Conservation (phyloP, 1,284 basidiomycete genomes). For the Fereydounia khargensis region DNA sequence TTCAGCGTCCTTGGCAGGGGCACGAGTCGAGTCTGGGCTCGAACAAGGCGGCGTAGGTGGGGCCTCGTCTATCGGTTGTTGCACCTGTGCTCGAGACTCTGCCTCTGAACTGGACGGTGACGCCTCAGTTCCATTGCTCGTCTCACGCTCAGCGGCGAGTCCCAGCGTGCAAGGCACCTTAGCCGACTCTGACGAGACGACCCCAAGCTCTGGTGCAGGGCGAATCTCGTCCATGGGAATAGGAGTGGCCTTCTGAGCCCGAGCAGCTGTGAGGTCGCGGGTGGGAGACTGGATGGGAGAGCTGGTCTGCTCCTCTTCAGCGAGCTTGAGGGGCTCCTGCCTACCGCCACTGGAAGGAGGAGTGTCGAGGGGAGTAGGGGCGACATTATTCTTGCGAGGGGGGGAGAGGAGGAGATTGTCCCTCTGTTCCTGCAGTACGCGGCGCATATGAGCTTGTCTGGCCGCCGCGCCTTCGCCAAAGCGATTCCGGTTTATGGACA, state of each 20-base stretch:
- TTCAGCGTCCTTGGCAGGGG: neutral
- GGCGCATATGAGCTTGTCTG: conserved; percentile 30
- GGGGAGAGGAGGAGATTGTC: conserved; percentile 26
- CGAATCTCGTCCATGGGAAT: too few relatives aligned
- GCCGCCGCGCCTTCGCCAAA: conserved; percentile 25
- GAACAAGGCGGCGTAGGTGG: too few relatives aligned
- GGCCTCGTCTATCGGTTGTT: too few relatives aligned
- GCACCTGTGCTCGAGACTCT: too few relatives aligned
- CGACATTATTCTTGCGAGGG: conserved; percentile 22
- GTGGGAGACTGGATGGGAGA: conserved; percentile 34
- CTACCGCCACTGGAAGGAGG: conserved; percentile 33
- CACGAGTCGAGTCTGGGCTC: too few relatives aligned
- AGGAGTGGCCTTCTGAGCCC: conserved; percentile 1
- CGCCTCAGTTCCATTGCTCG: too few relatives aligned
- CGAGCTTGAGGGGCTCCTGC: neutral
- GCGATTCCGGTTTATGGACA: conserved; percentile 16
- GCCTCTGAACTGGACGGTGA: too few relatives aligned
- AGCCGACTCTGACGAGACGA: neutral
- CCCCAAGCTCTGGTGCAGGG: too few relatives aligned
- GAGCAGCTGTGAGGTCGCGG: conserved; percentile 18
- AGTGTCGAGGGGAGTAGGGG: conserved; percentile 25
- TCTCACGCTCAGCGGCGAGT: neutral
- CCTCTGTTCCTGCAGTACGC: conserved; percentile 33
- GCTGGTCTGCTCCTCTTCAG: conserved; percentile 27
- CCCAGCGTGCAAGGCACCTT: neutral